A percentile compares a stretch with the other conserved stretches of the same genome.
Evolutionary conservation across 2,329 filamentous ascomycete genomes (phyloP).

Genomic region (Penicillium sp.): DNA sequence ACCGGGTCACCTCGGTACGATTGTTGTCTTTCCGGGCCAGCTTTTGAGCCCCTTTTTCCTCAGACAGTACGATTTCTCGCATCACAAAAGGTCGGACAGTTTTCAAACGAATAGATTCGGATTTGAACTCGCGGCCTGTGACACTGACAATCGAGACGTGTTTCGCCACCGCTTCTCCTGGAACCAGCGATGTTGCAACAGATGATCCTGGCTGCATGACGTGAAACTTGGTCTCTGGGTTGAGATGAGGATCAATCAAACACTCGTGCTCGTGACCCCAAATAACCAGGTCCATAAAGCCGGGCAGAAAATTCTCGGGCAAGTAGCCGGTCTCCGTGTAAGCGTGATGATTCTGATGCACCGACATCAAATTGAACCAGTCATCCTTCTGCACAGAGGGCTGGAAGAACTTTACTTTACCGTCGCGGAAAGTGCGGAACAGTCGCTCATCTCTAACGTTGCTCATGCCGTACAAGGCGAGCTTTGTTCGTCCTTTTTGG

Average conservation of each 20-base stretch:
- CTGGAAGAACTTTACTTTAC: conserved; percentile 89
- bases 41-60: conserved; percentile 72
- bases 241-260: conserved; percentile 76
- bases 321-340: conserved; percentile 92
- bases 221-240: conserved; percentile 84
- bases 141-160: conserved; percentile 84
- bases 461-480: conserved; percentile 90
- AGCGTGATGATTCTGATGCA: conserved; percentile 94
- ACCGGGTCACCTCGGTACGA: conserved; percentile 71
- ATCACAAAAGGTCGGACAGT: conserved; percentile 89
- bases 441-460: conserved; percentile 95
- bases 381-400: conserved; percentile 76
- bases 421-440: conserved; percentile 88
- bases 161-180: conserved; percentile 86
- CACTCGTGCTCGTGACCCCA: conserved; percentile 99
- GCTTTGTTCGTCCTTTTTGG: conserved; percentile 88
- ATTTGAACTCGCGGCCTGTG: conserved; percentile 76
- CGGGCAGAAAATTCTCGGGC: conserved; percentile 86
- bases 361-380: conserved; percentile 94
- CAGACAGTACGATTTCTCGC: conserved; percentile 72
- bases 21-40: conserved; percentile 82
- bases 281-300: conserved; percentile 85
- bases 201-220: conserved; percentile 98
- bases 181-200: conserved; percentile 85
- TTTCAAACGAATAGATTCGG: conserved; percentile 79